phyloP scores from a whole-genome alignment of 2,329 filamentous ascomycete genomes.

The Didymosphaeria variabile region DNA sequence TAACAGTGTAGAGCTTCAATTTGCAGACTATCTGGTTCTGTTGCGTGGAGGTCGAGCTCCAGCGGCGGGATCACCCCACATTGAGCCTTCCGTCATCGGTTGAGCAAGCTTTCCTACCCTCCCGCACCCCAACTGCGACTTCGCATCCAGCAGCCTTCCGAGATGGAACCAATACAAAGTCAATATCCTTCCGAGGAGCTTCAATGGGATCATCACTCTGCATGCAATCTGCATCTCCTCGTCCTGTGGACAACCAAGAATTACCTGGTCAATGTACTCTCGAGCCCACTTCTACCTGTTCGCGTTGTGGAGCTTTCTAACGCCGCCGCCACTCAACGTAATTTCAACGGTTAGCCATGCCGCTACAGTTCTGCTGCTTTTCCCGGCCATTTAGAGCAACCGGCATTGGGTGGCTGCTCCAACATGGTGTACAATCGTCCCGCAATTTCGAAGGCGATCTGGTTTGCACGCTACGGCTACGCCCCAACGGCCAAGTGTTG shows the following conservation, averaged over 20 bases:
- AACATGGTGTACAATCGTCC: not conserved
- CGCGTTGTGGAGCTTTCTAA: conserved; percentile 1
- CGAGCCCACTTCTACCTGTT: conserved; percentile 9
- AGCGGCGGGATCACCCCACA: not conserved
- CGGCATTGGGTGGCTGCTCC: not conserved
- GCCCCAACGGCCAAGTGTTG: conserved; percentile 8
- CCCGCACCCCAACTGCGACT: conserved; percentile 2
- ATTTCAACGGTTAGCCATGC: not conserved
- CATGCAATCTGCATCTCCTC: conserved; percentile 8
- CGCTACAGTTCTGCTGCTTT: not conserved
- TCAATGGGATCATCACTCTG: conserved; percentile 8
- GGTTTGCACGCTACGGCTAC: not conserved
- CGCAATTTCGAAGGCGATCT: not conserved
- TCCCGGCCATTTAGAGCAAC: not conserved
- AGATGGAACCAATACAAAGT: conserved; percentile 6
- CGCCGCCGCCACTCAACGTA: not conserved
- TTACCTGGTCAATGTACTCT: conserved; percentile 3
- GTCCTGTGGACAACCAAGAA: conserved; percentile 3
- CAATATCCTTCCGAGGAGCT: conserved; percentile 7
- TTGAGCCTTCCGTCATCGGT: conserved; percentile 6
- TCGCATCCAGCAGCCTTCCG: not conserved
- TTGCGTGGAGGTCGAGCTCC: not conserved
- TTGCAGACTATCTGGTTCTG: not conserved
- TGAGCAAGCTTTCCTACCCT: not conserved
- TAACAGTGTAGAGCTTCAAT: not conserved